These are phyloP conservation scores for Vigna reflexopilosa DNA, from an alignment of 306 rosid genomes.

Conservation along the genomic window DNA sequence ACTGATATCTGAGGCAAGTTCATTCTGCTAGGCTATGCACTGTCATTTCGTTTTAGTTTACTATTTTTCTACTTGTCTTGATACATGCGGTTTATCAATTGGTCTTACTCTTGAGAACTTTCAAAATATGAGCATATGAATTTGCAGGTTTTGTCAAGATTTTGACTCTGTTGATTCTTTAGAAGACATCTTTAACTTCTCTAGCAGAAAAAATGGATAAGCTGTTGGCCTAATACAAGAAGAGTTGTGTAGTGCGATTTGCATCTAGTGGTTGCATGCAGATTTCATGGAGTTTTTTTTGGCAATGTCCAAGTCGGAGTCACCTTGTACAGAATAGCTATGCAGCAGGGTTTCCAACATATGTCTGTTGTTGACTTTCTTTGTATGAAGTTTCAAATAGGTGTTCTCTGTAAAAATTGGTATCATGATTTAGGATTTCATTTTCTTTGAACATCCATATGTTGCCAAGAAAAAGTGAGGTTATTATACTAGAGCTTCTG, in stretches of 20 bases:
- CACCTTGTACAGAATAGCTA: constrained; percentile 37
- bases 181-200: constrained; percentile 19
- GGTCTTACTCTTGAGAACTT: constrained; percentile 23
- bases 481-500: constrained; percentile 30
- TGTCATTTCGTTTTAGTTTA: constrained; percentile 1
- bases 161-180: constrained; percentile 33
- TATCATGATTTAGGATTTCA: constrained; percentile 18
- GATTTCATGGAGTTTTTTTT: constrained; percentile 28
- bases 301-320: constrained; percentile 9
- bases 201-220: neutral
- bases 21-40: constrained; percentile 31
- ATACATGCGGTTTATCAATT: neutral
- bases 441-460: constrained; percentile 15
- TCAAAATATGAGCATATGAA: constrained; percentile 23
- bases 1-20: constrained; percentile 75
- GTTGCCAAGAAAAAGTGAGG: constrained; percentile 22
- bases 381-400: constrained; percentile 27
- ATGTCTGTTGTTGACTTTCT: constrained; percentile 26
- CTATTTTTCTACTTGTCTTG: constrained; percentile 1
- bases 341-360: constrained; percentile 38
- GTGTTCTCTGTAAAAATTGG: constrained; percentile 10
- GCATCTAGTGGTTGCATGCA: constrained; percentile 3
- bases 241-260: constrained; percentile 32
- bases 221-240: constrained; percentile 18
- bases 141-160: constrained; percentile 56